A percentile compares a stretch with the other conserved stretches of the same genome.
These are phyloP conservation scores for Lachnellula hyalina DNA, from an alignment of 2,329 filamentous ascomycete species.

Conservation along the genomic window DNA sequence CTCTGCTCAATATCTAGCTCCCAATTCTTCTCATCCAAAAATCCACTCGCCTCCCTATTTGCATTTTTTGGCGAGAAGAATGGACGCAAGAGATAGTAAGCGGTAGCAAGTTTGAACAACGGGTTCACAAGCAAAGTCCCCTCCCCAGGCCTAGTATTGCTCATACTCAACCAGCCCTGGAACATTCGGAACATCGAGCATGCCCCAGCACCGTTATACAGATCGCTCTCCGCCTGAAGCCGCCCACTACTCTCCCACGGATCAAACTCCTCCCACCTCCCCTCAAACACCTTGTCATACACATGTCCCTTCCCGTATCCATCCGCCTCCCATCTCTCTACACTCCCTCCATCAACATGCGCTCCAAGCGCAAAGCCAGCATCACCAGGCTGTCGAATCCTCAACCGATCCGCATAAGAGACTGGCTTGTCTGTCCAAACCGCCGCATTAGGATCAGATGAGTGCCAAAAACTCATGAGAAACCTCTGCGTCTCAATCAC, in stretches of 20 bases:
- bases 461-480: slow-evolving; percentile 59
- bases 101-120: slow-evolving; percentile 66
- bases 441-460: slow-evolving; percentile 30
- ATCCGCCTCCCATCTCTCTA: slow-evolving; percentile 67
- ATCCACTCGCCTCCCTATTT: slow-evolving; percentile 33
- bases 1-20: slow-evolving; percentile 38
- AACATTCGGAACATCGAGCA: slow-evolving; percentile 84
- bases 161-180: slow-evolving; percentile 85
- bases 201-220: slow-evolving; percentile 76
- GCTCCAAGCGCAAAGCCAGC: slow-evolving; percentile 65
- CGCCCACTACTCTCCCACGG: slow-evolving; percentile 73
- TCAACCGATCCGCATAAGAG: slow-evolving; percentile 59
- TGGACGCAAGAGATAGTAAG: slow-evolving; percentile 75
- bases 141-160: slow-evolving; percentile 63
- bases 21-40: slow-evolving; percentile 56
- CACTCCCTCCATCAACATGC: slow-evolving; percentile 67
- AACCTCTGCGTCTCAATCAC: slow-evolving; percentile 56
- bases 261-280: slow-evolving; percentile 76
- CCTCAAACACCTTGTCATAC: slow-evolving; percentile 68
- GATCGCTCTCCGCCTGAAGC: slow-evolving; percentile 62
- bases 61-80: slow-evolving; percentile 59
- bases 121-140: slow-evolving; percentile 82
- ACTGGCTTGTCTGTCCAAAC: slow-evolving; percentile 53
- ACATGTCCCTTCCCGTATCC: slow-evolving; percentile 64
- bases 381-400: slow-evolving; percentile 67